A percentile compares a stretch with the other conserved stretches of the same genome.
Conservation (phyloP, 169 alveolate species). For the Cryptosporidium sp. region DNA sequence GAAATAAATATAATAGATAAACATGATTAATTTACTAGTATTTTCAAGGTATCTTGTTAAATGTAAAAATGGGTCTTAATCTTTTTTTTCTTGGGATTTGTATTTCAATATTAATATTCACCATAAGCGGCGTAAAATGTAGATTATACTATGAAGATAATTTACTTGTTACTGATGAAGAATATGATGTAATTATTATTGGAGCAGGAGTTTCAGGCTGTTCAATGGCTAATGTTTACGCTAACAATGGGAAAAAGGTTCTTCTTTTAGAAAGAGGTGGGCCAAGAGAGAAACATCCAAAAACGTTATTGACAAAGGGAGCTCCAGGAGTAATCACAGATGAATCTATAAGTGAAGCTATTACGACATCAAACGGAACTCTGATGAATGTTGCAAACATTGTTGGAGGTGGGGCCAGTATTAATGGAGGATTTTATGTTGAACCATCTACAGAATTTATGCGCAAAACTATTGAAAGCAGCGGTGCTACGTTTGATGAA, state of each 20-base stretch:
- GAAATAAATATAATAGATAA: neutral
- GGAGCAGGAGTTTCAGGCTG: constrained; percentile 76
- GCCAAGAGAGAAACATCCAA: constrained; percentile 61
- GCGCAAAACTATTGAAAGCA: constrained; percentile 63
- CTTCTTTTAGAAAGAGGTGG: constrained; percentile 74
- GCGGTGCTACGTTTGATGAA: constrained; percentile 63
- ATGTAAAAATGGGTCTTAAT: neutral
- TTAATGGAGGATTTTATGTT: constrained; percentile 72
- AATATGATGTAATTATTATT: constrained; percentile 66
- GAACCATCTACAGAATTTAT: constrained; percentile 65
- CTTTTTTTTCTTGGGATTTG: neutral
- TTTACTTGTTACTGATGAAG: constrained; percentile 23
- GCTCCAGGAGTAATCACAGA: constrained; percentile 71
- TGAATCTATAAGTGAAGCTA: constrained; percentile 73
- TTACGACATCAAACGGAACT: constrained; percentile 70
- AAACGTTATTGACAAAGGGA: constrained; percentile 46
- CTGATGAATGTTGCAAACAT: constrained; percentile 68
- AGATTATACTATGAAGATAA: constrained; percentile 20
- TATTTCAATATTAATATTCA: neutral
- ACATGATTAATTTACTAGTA: neutral
- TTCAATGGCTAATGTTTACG: constrained; percentile 72
- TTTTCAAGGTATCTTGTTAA: neutral
- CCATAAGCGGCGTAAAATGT: constrained; percentile 1
- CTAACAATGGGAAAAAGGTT: constrained; percentile 62
- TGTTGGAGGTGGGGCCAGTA: constrained; percentile 75